Base-by-base conservation (phyloP, 2,329 filamentous ascomycete species). In the Hysterium pulicare region DNA sequence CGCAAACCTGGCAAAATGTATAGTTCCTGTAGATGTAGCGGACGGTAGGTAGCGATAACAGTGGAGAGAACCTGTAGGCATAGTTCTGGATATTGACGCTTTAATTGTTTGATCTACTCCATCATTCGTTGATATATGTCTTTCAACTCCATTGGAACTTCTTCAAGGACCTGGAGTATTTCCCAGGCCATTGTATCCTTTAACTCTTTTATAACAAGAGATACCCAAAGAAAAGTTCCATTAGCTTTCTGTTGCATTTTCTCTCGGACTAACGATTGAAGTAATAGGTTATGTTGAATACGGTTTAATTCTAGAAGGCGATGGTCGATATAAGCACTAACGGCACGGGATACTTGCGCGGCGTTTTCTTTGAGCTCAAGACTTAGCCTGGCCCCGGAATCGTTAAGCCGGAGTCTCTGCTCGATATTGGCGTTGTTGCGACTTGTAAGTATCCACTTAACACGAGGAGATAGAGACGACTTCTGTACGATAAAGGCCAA, bases 361-460 rank as follows among this genome's bases (percentile, higher is more conserved):
- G 50, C 28, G 44, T 71, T 73, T 26, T 42, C 23, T 24, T 22
- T 36, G 2, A 69, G 46, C 36, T 73, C 53, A 16, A 55, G 61
- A 20, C 41, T 41, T 1, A 72, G 38, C 28, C 45, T 58, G 3
- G 49, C n/a, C 17, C 53, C 55, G 5, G 58, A 24, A 2, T 39
- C 30, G 0, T 40, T 37, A 2, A 5, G 9, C 6, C 46, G 41
- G 2, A 74, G 47, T 1, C 33, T 31, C 16, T 61, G 41, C 34
- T 71, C 58, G 34, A 76, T 71, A 0, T 0, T 44, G 2, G 33
- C 50, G 54, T 46, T 58, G 20, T 74, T 73, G 3, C 73, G 72
- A 39, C 73, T 76, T 0, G 71, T 70, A 4, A 47, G 17, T 17
- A 47, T 15, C 41, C 41, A 44, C 36, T 44, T 47, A 10, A 44